These are phyloP conservation scores for Spizellomyces sp. DNA, from an alignment of 192 early-diverging fungal species.

Conservation along the genomic window DNA sequence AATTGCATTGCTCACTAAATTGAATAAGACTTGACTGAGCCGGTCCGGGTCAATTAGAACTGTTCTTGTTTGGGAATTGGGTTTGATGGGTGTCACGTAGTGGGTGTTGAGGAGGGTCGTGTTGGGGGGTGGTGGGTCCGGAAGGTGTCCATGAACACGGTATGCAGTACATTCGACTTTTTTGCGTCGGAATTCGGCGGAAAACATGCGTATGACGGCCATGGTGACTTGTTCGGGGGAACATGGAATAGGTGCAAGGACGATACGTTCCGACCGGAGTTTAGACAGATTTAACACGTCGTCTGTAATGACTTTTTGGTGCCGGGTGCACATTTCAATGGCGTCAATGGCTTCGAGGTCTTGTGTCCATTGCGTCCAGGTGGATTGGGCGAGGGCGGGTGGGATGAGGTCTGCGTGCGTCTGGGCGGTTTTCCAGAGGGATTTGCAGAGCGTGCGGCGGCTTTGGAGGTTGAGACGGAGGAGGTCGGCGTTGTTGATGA, in stretches of 20 bases:
- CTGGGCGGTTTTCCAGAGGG: too few species aligned
- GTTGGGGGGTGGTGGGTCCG: not conserved
- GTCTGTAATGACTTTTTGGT: slow-evolving; percentile 33
- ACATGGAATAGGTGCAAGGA: not conserved
- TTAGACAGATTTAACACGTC: slow-evolving; percentile 31
- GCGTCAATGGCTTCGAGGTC: slow-evolving; percentile 29
- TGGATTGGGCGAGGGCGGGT: not conserved
- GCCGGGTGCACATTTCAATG: slow-evolving; percentile 24
- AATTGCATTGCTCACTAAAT: slow-evolving; percentile 6
- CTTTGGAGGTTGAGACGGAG: not conserved
- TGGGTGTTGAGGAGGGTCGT: too few species aligned
- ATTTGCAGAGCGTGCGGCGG: not conserved
- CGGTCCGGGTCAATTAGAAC: not conserved
- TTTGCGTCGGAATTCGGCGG: not conserved
- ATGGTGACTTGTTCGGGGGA: not conserved
- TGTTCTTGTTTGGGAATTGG: not conserved
- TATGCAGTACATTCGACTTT: not conserved
- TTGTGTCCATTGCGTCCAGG: not conserved
- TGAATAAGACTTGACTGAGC: not conserved
- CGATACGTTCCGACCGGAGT: slow-evolving; percentile 12
- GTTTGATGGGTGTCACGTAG: too few species aligned
- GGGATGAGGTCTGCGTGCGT: not conserved
- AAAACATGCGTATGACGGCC: not conserved
- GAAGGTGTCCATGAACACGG: not conserved
- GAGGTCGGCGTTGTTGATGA: slow-evolving; percentile 20